A percentile compares a stretch with the other conserved stretches of the same genome.
These are phyloP conservation scores for Candida wancherniae DNA, from an alignment of 805 yeast genomes.

Conservation along the genomic window DNA sequence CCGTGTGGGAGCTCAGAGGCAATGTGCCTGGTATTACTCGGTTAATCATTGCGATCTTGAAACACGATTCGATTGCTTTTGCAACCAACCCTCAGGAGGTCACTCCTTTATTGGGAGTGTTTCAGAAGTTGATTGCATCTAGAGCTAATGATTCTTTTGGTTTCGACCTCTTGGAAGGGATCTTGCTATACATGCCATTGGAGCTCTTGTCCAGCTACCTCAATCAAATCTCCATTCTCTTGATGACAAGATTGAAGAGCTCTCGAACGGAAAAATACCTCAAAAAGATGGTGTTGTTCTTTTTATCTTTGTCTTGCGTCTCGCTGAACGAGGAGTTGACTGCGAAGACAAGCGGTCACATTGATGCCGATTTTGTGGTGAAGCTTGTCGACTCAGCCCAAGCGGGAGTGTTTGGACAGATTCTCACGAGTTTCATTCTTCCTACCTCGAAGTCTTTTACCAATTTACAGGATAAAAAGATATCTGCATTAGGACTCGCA, in stretches of 20 bases:
- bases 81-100: constrained; percentile 34
- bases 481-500: constrained; percentile 47
- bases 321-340: constrained; percentile 21
- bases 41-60: constrained; percentile 62
- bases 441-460: constrained; percentile 47
- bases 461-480: constrained; percentile 52
- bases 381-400: constrained; percentile 72
- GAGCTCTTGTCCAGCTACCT: constrained; percentile 47
- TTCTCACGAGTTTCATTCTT: constrained; percentile 45
- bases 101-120: constrained; percentile 89
- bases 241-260: constrained; percentile 75
- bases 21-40: constrained; percentile 91
- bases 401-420: constrained; percentile 49
- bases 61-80: constrained; percentile 41
- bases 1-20: constrained; percentile 89
- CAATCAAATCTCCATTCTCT: constrained; percentile 67
- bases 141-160: constrained; percentile 77
- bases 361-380: constrained; percentile 48
- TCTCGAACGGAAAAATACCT: constrained; percentile 80
- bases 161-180: constrained; percentile 73
- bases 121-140: constrained; percentile 86
- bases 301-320: constrained; percentile 48
- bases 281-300: constrained; percentile 62
- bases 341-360: constrained; percentile 31
- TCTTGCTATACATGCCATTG: constrained; percentile 55